Evolutionary conservation across 495 filamentous ascomycete genomes (phyloP).

Genomic region (Sphaerosporella brunnea): DNA sequence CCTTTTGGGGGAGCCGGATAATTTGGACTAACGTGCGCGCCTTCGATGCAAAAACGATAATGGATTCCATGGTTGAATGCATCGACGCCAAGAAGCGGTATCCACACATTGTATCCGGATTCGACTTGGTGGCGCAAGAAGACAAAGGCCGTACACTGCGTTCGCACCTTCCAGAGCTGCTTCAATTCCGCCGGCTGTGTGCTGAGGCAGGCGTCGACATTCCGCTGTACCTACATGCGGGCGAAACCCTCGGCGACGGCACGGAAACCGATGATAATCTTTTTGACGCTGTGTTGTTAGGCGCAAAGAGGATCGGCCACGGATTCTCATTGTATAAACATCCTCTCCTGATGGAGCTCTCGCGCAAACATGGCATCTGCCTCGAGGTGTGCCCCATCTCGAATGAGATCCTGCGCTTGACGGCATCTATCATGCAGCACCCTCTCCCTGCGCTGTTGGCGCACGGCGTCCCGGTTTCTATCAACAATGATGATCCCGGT

Average conservation of each 20-base stretch:
- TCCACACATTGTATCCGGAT: slow-evolving; percentile 67
- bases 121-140: slow-evolving; percentile 78
- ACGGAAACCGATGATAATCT: slow-evolving; percentile 63
- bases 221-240: slow-evolving; percentile 93
- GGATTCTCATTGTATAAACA: slow-evolving; percentile 81
- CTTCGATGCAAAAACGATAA: slow-evolving; percentile 44
- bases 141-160: slow-evolving; percentile 54
- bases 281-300: slow-evolving; percentile 76
- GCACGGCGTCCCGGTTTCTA: slow-evolving; percentile 55
- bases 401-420: slow-evolving; percentile 66
- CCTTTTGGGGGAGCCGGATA: slow-evolving; percentile 69
- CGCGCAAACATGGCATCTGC: slow-evolving; percentile 73
- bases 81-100: slow-evolving; percentile 61
- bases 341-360: slow-evolving; percentile 67
- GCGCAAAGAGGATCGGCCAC: slow-evolving; percentile 74
- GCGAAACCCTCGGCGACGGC: slow-evolving; percentile 65
- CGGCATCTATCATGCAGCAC: slow-evolving; percentile 56
- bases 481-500: slow-evolving; percentile 76
- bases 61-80: slow-evolving; percentile 69
- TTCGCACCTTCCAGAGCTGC: slow-evolving; percentile 62
- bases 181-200: slow-evolving; percentile 84
- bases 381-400: slow-evolving; percentile 76
- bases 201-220: slow-evolving; percentile 60
- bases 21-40: slow-evolving; percentile 68
- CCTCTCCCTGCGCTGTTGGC: slow-evolving; percentile 71